These are phyloP conservation scores for Tephrocybe sp. DNA, from an alignment of 768 basidiomycete genomes.

Conservation along the genomic window DNA sequence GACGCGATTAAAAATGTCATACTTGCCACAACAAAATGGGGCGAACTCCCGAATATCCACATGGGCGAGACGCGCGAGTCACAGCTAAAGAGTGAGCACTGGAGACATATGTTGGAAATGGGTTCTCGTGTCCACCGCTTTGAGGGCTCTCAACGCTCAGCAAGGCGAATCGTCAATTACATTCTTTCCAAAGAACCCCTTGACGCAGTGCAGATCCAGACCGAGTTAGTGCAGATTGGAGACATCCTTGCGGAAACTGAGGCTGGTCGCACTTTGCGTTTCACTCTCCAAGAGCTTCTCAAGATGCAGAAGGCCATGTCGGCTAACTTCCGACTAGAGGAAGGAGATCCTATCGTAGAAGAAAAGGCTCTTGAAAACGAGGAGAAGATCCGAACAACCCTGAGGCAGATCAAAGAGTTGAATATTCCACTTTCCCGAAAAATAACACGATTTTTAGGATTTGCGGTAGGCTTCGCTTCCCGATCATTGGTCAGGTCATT, in stretches of 20 bases:
- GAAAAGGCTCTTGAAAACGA: conserved; percentile 6
- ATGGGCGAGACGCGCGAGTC: conserved; percentile 12
- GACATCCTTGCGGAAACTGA: conserved; percentile 15
- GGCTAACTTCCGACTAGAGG: background rate
- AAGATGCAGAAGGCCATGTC: conserved; percentile 12
- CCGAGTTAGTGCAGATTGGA: conserved; percentile 13
- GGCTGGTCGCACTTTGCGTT: conserved; percentile 14
- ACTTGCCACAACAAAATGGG: conserved; percentile 50
- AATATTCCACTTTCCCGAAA: conserved; percentile 15
- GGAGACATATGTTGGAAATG: conserved; percentile 15
- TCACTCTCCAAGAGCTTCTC: conserved; percentile 14
- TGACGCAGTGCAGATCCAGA: conserved; percentile 16
- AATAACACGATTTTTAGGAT: conserved; percentile 11
- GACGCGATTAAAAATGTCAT: conserved; percentile 42
- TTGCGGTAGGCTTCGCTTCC: background rate
- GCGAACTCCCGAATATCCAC: conserved; percentile 21
- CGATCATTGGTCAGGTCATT: background rate
- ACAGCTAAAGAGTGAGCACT: conserved; percentile 15
- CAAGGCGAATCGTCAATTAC: conserved; percentile 15
- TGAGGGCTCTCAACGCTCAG: conserved; percentile 11
- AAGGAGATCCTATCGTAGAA: conserved; percentile 1
- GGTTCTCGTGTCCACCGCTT: conserved; percentile 16
- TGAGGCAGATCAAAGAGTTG: conserved; percentile 16
- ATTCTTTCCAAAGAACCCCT: conserved; percentile 10
- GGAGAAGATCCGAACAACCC: conserved; percentile 12